Evolutionary conservation across 2,329 filamentous ascomycete species (phyloP), one percentile per base, ranked within the genome.

Genomic region (Mycosphaerella sp.): DNA sequence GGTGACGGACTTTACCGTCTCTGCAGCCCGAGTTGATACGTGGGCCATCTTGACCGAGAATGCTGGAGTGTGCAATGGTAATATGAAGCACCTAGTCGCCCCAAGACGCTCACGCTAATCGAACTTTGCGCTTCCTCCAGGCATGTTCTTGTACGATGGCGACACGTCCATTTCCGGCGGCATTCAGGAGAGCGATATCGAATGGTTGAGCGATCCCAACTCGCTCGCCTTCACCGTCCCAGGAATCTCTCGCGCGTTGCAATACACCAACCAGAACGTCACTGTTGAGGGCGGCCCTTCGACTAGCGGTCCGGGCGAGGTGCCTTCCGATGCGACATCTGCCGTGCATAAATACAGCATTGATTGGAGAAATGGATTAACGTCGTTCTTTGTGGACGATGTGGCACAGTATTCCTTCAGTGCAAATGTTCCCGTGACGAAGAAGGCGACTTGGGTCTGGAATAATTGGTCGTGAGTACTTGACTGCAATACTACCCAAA

Each of bases 401-500:
- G 51, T 51, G 26, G 31, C 48, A 12, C 36, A 57, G 53, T 53
- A 58, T 31, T n/a, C 55, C 9, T 49, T 45, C 12, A 14, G 31
- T n/a, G 44, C 45, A 8, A 58, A 61, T 42, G 60, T 62, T n/a
- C 59, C 59, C 12, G 57, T 48, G 8, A 53, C 59, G 4, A 36
- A 41, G 21, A 51, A 54, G n/a, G 59, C 57, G 23, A 39, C 52
- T n/a, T 62, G 59, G 56, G 43, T 60, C 11, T 62, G 61, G 59
- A 63, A 62, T 45, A 61, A 60, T 31, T 62, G 61, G 56, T 46
- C 51, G 59, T 59, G 34, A 59, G 57, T 61, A 7, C 11, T 34
- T 23, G 26, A 29, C 26, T 29, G 26, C 26, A 6, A 6, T 4
- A 29, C 26, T 29, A 6, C 26, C 26, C 26, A 17, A 17, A 1